phyloP scores from a whole-genome alignment of 2,329 filamentous ascomycete species.

The Paraphoma chrysanthemicola region DNA sequence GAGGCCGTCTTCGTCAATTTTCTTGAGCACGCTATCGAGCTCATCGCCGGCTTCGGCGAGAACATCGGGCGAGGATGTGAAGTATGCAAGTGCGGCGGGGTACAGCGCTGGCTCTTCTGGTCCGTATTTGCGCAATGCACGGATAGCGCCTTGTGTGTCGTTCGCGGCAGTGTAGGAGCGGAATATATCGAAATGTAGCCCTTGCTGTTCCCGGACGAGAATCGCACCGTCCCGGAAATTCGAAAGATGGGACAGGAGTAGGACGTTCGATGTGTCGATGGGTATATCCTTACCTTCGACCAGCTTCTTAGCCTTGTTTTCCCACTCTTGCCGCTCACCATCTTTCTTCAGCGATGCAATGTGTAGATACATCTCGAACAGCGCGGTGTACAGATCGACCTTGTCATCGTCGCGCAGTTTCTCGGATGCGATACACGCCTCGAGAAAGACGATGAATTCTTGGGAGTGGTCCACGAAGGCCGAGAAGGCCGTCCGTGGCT shows the following conservation, averaged over 20 bases:
- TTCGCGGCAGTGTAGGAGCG: slow-evolving; percentile 92
- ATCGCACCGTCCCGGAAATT: slow-evolving; percentile 90
- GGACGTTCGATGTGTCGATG: slow-evolving; percentile 93
- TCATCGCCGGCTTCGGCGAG: slow-evolving; percentile 88
- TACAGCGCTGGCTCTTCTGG: slow-evolving; percentile 91
- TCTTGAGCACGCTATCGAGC: slow-evolving; percentile 77
- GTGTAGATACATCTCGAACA: slow-evolving; percentile 98
- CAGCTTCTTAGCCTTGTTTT: slow-evolving; percentile 85
- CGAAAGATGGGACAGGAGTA: slow-evolving; percentile 89
- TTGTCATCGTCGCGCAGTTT: slow-evolving; percentile 76
- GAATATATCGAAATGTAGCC: slow-evolving; percentile 93
- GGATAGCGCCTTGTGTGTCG: slow-evolving; percentile 89
- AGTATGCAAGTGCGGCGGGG: slow-evolving; percentile 88
- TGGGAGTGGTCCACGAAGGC: slow-evolving; percentile 94
- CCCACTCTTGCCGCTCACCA: slow-evolving; percentile 78
- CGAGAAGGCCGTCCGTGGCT: slow-evolving; percentile 89
- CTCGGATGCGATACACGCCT: slow-evolving; percentile 80
- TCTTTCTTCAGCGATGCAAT: slow-evolving; percentile 80
- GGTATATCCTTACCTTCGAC: slow-evolving; percentile 80
- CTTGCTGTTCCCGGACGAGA: slow-evolving; percentile 91
- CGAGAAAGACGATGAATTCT: slow-evolving; percentile 90
- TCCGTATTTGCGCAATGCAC: slow-evolving; percentile 89
- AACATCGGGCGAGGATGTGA: slow-evolving; percentile 82
- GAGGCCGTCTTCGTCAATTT: slow-evolving; percentile 87
- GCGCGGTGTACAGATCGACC: slow-evolving; percentile 87